A percentile compares a stretch with the other conserved stretches of the same genome.
phyloP scores from a whole-genome alignment of 179 eudicot genomes.

The Heliamphora pulchella region DNA sequence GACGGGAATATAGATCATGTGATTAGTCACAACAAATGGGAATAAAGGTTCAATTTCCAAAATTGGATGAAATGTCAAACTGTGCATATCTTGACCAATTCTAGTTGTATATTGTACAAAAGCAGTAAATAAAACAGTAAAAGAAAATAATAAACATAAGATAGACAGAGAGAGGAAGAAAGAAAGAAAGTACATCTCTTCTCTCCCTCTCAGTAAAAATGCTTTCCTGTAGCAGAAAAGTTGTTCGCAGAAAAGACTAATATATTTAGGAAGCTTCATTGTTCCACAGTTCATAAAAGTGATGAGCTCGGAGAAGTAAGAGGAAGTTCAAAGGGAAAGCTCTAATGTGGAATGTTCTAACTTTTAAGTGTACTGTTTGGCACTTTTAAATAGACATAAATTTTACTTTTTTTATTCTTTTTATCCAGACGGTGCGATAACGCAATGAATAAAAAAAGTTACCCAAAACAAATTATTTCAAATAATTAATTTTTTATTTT shows the following conservation, averaged over 20 bases:
- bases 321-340: background rate
- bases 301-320: background rate
- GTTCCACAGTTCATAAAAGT: background rate
- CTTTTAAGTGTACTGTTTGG: too few species aligned
- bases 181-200: background rate
- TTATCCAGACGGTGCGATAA: too few species aligned
- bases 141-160: too few species aligned
- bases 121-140: background rate
- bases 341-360: too few species aligned
- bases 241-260: background rate
- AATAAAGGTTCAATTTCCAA: constrained; percentile 4
- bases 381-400: too few species aligned
- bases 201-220: background rate
- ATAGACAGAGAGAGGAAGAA: background rate
- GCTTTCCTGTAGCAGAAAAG: background rate
- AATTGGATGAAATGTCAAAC: constrained; percentile 9
- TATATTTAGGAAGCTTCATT: background rate
- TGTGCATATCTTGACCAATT: background rate
- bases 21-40: constrained; percentile 1
- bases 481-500: too few species aligned
- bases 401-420: too few species aligned
- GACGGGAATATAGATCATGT: background rate
- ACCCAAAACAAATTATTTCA: too few species aligned
- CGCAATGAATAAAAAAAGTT: too few species aligned
- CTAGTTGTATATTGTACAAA: background rate